phyloP scores from a whole-genome alignment of 208 protist genomes.

The Herpetomonas muscarum region DNA sequence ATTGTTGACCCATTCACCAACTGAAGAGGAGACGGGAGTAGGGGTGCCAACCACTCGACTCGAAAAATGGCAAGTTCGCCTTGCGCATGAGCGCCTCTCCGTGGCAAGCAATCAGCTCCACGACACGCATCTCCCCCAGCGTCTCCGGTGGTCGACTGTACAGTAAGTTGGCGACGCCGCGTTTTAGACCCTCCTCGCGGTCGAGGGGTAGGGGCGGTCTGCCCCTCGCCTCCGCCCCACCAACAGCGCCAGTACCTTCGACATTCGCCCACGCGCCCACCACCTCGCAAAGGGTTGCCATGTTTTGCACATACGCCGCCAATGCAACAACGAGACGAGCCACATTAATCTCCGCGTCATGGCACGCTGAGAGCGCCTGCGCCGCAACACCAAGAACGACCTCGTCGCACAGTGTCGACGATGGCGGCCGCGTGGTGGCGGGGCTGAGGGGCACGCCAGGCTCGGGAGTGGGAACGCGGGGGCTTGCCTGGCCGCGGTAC shows the following conservation, averaged over 20 bases:
- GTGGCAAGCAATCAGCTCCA: constrained; percentile 12
- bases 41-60: neutral
- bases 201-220: too few relatives aligned
- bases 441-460: too few relatives aligned
- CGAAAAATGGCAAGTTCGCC: neutral
- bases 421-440: too few relatives aligned
- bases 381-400: constrained; percentile 20
- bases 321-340: constrained; percentile 35
- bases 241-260: constrained; percentile 10
- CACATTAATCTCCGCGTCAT: constrained; percentile 24
- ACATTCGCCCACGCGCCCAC: constrained; percentile 5
- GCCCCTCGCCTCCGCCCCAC: too few relatives aligned
- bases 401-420: constrained; percentile 12
- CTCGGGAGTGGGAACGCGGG: neutral
- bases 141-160: constrained; percentile 5
- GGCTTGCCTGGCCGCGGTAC: neutral
- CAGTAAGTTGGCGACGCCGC: constrained; percentile 13
- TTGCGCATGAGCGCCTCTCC: constrained; percentile 4
- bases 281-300: constrained; percentile 16
- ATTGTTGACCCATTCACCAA: neutral
- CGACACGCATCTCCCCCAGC: constrained; percentile 11
- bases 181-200: constrained; percentile 3
- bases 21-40: neutral
- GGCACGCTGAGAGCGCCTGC: constrained; percentile 18
- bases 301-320: constrained; percentile 29